phyloP scores from a whole-genome alignment of 495 filamentous ascomycete species.

The Xylaria curta region DNA sequence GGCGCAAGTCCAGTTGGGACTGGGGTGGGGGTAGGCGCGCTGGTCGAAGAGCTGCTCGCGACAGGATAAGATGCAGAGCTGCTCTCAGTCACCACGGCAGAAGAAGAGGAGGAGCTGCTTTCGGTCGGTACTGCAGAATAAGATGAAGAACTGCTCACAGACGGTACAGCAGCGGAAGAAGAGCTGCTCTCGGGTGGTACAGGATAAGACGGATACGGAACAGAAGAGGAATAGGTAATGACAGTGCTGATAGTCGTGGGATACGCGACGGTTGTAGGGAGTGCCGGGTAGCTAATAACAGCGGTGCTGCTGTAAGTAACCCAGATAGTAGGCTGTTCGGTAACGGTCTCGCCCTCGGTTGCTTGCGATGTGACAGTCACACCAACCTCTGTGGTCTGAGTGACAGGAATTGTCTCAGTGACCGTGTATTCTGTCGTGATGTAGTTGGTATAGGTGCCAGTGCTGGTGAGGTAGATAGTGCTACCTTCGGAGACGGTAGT shows the following conservation, averaged over 20 bases:
- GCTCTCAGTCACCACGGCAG: background rate
- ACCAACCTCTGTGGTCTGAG: conserved; percentile 44
- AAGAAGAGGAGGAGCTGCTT: conserved; percentile 7
- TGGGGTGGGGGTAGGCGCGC: conserved; percentile 12
- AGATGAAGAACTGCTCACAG: background rate
- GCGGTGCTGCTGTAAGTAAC: conserved; percentile 41
- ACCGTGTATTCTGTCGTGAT: conserved; percentile 42
- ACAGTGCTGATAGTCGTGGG: conserved; percentile 12
- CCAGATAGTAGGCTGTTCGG: conserved; percentile 36
- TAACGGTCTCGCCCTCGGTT: conserved; percentile 40
- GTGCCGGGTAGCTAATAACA: conserved; percentile 31
- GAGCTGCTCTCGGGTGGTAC: background rate
- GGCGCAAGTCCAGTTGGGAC: conserved; percentile 39
- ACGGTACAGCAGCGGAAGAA: background rate
- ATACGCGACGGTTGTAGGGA: conserved; percentile 31
- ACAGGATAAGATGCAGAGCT: background rate
- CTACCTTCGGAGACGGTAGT: conserved; percentile 50
- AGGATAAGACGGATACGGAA: background rate
- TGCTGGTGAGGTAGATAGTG: conserved; percentile 50
- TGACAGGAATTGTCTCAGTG: conserved; percentile 44
- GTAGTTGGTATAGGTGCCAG: conserved; percentile 49
- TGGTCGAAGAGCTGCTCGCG: conserved; percentile 20
- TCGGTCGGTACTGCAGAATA: background rate
- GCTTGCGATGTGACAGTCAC: conserved; percentile 44
- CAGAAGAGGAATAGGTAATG: background rate